Conservation (phyloP, 345 rosid genomes). For the Murraya koenigii region DNA sequence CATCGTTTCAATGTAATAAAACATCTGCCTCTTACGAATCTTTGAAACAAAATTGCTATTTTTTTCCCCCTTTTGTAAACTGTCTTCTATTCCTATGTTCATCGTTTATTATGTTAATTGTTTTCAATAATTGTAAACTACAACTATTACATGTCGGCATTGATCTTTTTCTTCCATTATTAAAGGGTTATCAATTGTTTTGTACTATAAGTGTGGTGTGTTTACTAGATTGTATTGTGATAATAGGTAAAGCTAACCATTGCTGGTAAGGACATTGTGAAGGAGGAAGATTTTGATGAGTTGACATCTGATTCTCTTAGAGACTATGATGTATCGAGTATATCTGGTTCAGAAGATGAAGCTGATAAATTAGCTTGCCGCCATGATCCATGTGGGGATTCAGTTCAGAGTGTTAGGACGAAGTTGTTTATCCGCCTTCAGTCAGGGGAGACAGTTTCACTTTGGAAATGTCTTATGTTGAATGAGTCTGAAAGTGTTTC, state of each 20-base stretch:
- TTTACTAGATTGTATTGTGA: constrained; percentile 9
- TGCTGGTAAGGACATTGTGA: constrained; percentile 73
- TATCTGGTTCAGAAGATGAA: constrained; percentile 98
- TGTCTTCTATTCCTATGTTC: too few relatives aligned
- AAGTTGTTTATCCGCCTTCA: constrained; percentile 63
- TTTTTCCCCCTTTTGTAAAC: too few relatives aligned
- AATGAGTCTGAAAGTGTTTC: constrained; percentile 60
- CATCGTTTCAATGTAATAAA: constrained; percentile 79
- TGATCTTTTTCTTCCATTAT: too few relatives aligned
- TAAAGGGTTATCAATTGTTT: background rate
- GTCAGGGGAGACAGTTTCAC: constrained; percentile 66
- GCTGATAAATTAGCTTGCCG: constrained; percentile 31
- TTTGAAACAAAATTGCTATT: too few relatives aligned
- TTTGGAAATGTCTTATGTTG: constrained; percentile 72
- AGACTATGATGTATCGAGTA: constrained; percentile 84
- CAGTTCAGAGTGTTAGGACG: constrained; percentile 37
- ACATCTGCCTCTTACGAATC: too few relatives aligned
- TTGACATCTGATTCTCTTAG: constrained; percentile 64
- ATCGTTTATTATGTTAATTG: too few relatives aligned
- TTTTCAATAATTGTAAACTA: background rate
- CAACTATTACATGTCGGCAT: background rate
- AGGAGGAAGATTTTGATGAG: constrained; percentile 87
- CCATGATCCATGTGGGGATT: constrained; percentile 34
- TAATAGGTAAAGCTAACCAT: constrained; percentile 72
- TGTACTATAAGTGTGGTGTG: background rate